Percentiles rank a stretch among this genome's conserved stretches.
phyloP scores from a whole-genome alignment of 306 rosid genomes.

The Myrica gale region DNA sequence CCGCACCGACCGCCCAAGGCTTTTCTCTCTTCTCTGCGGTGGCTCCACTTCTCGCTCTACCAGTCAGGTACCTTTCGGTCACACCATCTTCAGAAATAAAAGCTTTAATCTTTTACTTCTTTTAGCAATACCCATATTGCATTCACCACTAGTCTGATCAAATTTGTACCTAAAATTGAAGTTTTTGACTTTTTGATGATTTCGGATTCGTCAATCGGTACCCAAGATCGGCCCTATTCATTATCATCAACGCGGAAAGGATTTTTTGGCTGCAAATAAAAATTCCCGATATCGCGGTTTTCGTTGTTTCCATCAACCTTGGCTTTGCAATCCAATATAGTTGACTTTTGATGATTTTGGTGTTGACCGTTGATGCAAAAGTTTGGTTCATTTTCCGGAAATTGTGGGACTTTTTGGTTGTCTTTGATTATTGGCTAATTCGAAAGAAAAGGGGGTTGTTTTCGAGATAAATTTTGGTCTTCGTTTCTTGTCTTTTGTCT shows the following conservation, averaged over 20 bases:
- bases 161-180: constrained; percentile 23
- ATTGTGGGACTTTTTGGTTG: background rate
- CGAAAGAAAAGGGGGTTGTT: background rate
- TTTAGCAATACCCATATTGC: constrained; percentile 22
- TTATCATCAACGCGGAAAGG: background rate
- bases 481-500: constrained; percentile 7
- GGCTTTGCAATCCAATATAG: background rate
- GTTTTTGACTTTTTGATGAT: constrained; percentile 22
- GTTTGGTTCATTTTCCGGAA: constrained; percentile 4
- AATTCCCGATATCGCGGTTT: background rate
- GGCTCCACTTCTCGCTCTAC: constrained; percentile 64
- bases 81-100: background rate
- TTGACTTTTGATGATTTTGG: constrained; percentile 4
- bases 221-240: constrained; percentile 15
- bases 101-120: background rate
- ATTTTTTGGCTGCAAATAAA: constrained; percentile 2
- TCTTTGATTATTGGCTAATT: background rate
- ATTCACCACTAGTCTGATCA: background rate
- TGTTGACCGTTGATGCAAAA: constrained; percentile 17
- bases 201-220: constrained; percentile 26
- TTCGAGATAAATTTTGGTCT: background rate
- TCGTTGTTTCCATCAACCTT: background rate
- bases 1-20: constrained; percentile 51
- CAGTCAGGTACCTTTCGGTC: constrained; percentile 43
- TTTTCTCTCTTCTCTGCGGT: constrained; percentile 74